Evolutionary conservation across 225 moss, liverwort and hornwort genomes (phyloP).

Genomic region (Pleurozium schreberi): DNA sequence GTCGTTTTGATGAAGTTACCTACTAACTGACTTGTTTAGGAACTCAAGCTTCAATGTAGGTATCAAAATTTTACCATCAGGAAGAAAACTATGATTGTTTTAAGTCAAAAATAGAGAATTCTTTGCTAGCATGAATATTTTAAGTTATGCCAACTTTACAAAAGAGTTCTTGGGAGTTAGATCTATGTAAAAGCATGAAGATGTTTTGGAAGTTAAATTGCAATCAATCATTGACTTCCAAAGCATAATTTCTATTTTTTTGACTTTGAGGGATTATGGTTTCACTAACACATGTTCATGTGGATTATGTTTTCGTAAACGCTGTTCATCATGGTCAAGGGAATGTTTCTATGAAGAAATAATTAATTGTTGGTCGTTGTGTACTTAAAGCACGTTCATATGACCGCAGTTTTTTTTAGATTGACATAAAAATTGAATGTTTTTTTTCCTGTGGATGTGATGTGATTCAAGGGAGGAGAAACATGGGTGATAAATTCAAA

Average conservation of each 20-base stretch:
- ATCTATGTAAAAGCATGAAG: not conserved
- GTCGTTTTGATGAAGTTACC: too few relatives aligned
- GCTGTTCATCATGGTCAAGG: not conserved
- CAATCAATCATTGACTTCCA: not conserved
- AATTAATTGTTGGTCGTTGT: too few relatives aligned
- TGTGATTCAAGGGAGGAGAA: constrained; percentile 54
- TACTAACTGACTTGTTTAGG: not conserved
- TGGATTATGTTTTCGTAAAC: too few relatives aligned
- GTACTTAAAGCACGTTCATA: not conserved
- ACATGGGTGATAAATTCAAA: constrained; percentile 57
- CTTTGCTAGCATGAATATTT: not conserved
- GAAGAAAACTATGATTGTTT: not conserved
- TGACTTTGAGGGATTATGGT: not conserved
- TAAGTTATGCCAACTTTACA: not conserved
- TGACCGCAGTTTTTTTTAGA: not conserved
- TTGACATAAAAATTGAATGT: not conserved
- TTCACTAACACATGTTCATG: not conserved
- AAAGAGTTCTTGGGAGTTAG: not conserved
- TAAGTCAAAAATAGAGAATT: too few relatives aligned
- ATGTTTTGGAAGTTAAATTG: not conserved
- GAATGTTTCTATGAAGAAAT: not conserved
- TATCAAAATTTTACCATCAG: too few relatives aligned
- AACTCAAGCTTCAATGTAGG: not conserved
- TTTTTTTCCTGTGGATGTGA: not conserved
- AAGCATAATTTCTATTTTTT: not conserved